Percentiles rank a stretch among this genome's conserved stretches.
Conservation (phyloP, 495 filamentous ascomycete genomes). For the Staphylotrichum longicolle region DNA sequence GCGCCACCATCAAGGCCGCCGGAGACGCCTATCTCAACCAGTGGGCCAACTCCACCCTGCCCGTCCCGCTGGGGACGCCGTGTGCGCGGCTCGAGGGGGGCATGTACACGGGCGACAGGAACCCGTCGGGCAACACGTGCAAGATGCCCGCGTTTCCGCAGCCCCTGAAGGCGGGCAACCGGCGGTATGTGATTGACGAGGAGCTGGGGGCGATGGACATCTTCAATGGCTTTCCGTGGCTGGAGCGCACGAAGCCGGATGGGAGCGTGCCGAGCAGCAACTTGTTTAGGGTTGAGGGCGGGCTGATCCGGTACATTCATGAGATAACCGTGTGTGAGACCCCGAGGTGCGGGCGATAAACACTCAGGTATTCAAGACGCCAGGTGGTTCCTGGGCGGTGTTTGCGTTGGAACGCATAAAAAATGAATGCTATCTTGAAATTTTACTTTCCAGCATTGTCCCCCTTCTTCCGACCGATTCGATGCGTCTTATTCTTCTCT, state of each 20-base stretch:
- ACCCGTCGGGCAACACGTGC: constrained; percentile 38
- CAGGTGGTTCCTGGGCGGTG: too few species aligned
- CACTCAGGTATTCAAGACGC: too few species aligned
- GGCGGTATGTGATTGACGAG: constrained; percentile 41
- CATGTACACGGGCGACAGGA: constrained; percentile 19
- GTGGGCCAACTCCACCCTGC: constrained; percentile 32
- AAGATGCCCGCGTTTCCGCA: constrained; percentile 33
- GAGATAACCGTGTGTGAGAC: constrained; percentile 28
- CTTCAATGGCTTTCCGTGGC: constrained; percentile 38
- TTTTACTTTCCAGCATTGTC: too few species aligned
- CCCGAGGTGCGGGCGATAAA: constrained; percentile 18
- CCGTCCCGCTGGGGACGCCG: constrained; percentile 33
- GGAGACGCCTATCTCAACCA: constrained; percentile 41
- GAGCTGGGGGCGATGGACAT: constrained; percentile 38
- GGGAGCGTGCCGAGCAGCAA: constrained; percentile 30
- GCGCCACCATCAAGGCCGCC: constrained; percentile 37
- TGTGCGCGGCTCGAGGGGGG: constrained; percentile 43
- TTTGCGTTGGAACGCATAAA: too few species aligned
- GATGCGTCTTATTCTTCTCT: too few species aligned
- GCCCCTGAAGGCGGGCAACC: constrained; percentile 34
- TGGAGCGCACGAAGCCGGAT: constrained; percentile 30
- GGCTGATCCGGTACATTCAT: constrained; percentile 41
- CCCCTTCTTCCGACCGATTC: too few species aligned
- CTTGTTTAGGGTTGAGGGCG: constrained; percentile 36
- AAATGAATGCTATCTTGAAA: too few species aligned